Conservation (phyloP, 768 basidiomycete species). For the Boletus reticuloceps region DNA sequence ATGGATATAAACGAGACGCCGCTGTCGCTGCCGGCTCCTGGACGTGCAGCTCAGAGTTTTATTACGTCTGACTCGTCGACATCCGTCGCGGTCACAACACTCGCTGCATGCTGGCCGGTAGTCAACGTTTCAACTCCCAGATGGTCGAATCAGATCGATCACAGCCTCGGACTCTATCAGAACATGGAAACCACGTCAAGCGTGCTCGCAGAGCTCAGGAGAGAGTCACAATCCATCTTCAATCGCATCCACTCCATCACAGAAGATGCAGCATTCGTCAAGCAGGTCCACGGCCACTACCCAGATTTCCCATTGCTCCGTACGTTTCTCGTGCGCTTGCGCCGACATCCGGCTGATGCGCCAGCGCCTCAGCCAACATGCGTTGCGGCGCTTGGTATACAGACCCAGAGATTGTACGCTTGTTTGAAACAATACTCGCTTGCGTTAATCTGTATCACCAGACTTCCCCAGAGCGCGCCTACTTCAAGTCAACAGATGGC, state of each 20-base stretch:
- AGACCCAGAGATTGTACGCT: conserved; percentile 58
- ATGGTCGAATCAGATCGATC: too few relatives aligned
- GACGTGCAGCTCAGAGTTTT: too few relatives aligned
- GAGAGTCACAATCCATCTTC: conserved; percentile 73
- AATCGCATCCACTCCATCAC: conserved; percentile 86
- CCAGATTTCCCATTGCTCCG: conserved; percentile 55
- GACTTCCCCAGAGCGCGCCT: conserved; percentile 42
- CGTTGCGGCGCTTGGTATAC: conserved; percentile 96
- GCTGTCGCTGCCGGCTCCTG: too few relatives aligned
- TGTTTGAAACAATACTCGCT: neutral
- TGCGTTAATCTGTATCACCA: neutral
- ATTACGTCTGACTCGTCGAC: too few relatives aligned
- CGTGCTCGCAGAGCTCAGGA: conserved; percentile 53
- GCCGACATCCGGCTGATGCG: neutral
- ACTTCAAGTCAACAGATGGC: conserved; percentile 93
- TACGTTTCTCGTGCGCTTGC: conserved; percentile 25
- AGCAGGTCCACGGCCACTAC: conserved; percentile 47
- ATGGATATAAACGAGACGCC: too few relatives aligned
- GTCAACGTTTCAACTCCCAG: too few relatives aligned
- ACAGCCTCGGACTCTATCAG: too few relatives aligned
- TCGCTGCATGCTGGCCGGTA: too few relatives aligned
- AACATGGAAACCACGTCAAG: conserved; percentile 7
- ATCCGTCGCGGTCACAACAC: too few relatives aligned
- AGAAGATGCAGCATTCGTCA: conserved; percentile 73
- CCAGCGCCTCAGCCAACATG: conserved; percentile 64